Conservation (phyloP, 1,139 yeast species). For the Pichia sp. region DNA sequence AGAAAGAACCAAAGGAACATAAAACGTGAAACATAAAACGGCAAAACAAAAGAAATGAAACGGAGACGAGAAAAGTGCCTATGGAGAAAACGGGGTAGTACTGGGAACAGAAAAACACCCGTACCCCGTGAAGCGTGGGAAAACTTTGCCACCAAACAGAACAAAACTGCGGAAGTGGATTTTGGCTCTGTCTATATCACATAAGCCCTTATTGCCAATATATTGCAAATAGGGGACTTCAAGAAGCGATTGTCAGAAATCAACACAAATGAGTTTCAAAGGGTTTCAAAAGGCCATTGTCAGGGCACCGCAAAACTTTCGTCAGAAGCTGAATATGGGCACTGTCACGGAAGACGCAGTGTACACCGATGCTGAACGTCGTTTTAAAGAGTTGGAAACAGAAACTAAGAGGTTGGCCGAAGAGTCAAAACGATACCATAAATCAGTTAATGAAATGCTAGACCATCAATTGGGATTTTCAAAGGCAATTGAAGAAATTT, state of each 20-base stretch:
- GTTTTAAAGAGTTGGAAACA: slow-evolving; percentile 84
- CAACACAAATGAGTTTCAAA: slow-evolving; percentile 69
- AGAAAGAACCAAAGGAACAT: not conserved
- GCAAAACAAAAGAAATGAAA: not conserved
- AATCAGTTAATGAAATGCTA: slow-evolving; percentile 89
- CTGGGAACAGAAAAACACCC: not conserved
- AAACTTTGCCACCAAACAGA: not conserved
- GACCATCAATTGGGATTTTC: slow-evolving; percentile 90
- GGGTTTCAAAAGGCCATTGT: slow-evolving; percentile 83
- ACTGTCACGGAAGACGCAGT: slow-evolving; percentile 80
- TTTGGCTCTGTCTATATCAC: too few relatives aligned
- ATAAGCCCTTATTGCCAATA: too few relatives aligned
- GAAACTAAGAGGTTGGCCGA: slow-evolving; percentile 88
- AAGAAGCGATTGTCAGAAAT: too few relatives aligned
- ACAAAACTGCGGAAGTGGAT: too few relatives aligned
- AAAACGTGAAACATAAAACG: not conserved
- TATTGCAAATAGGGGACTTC: too few relatives aligned
- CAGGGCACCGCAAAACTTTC: slow-evolving; percentile 76
- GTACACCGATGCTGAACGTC: slow-evolving; percentile 88
- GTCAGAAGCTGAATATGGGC: slow-evolving; percentile 82
- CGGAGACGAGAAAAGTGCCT: not conserved
- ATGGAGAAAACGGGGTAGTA: not conserved
- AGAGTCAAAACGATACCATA: slow-evolving; percentile 82
- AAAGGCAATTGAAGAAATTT: slow-evolving; percentile 88
- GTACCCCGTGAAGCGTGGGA: not conserved